A percentile compares a stretch with the other conserved stretches of the same genome.
phyloP scores from a whole-genome alignment of 192 early-diverging fungal genomes.

The Paraglomus brasilianum region DNA sequence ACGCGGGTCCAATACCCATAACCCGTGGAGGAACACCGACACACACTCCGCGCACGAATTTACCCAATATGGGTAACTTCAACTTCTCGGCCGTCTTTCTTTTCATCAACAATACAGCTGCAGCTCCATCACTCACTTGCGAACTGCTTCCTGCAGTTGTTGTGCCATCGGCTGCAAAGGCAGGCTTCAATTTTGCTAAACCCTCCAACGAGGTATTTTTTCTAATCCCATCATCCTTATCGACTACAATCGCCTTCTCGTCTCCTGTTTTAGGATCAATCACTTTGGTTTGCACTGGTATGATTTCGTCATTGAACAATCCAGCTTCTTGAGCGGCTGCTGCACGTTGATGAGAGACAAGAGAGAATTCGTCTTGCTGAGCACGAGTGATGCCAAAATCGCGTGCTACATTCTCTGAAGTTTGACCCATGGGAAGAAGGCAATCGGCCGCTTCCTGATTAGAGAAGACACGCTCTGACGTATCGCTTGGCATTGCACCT shows the following conservation, averaged over 20 bases:
- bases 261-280: conserved; percentile 77
- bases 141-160: conserved; percentile 97
- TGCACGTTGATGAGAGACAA: conserved; percentile 81
- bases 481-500: conserved; percentile 68
- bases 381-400: conserved; percentile 82
- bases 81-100: conserved; percentile 87
- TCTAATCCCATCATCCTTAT: conserved; percentile 92
- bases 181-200: conserved; percentile 82
- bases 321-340: conserved; percentile 86
- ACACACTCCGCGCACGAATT: conserved; percentile 81
- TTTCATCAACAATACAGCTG: conserved; percentile 93
- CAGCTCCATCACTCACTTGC: conserved; percentile 98
- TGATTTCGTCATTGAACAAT: conserved; percentile 89
- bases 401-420: conserved; percentile 94
- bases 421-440: conserved; percentile 87
- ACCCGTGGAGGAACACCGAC: conserved; percentile 90
- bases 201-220: conserved; percentile 72
- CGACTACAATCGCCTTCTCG: conserved; percentile 65
- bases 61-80: conserved; percentile 81
- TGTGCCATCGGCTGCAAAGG: conserved; percentile 80
- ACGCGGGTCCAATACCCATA: conserved; percentile 97
- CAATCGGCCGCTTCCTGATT: conserved; percentile 72
- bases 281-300: conserved; percentile 73
- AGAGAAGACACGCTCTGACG: conserved; percentile 74
- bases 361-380: conserved; percentile 91